Base-by-base conservation (phyloP, 441 rosid genomes). In the Bruguiera hainesii region DNA sequence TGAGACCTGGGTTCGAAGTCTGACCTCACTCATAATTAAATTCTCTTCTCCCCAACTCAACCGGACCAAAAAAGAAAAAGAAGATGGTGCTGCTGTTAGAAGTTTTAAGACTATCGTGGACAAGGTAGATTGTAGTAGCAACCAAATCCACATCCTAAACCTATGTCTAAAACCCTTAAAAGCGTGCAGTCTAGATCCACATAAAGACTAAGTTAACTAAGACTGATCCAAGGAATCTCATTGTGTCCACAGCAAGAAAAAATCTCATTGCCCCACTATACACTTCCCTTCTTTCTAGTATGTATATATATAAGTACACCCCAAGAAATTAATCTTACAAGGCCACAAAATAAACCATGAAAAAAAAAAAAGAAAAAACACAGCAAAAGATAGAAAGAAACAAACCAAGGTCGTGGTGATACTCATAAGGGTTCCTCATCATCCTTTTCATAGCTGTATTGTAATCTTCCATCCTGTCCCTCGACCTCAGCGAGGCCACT, bases 401-500 rank as follows among this genome's bases (percentile, higher is more conserved):
- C 60, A 10, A 50, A 91, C 97, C 94, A 5, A 91, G 84, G 75
- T 92, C 98, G 68, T 93, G 98, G 71, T 89, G 96, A 79, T 93
- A 93, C 71, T 93, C 97, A 63, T 86, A 93, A 1, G 96, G 97
- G 81, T 79, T 89, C 66, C 96, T 87, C 98, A 85, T 93, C 90
- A 89, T 77, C 73, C 80, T 82, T 85, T 89, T 90, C 97, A 90
- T 93, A 75, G 91, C 88, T 48, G 68, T 80, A 72, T 93, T 90
- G 68, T 90, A 93, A 30, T 86, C 89, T 33, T 90, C 96, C 86
- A 82, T 73, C 72, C 68, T 84, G 78, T 75, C 80, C 70, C 63
- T 81, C 65, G 84, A 77, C 57, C 79, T 80, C 23, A 75, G 73
- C 7, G 84, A 76, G 19, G 72, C 67, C 13, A 75, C 69, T 64